Base-by-base conservation (phyloP, 1,139 yeast genomes). In the Zygosaccharomyces pseudobailii region DNA sequence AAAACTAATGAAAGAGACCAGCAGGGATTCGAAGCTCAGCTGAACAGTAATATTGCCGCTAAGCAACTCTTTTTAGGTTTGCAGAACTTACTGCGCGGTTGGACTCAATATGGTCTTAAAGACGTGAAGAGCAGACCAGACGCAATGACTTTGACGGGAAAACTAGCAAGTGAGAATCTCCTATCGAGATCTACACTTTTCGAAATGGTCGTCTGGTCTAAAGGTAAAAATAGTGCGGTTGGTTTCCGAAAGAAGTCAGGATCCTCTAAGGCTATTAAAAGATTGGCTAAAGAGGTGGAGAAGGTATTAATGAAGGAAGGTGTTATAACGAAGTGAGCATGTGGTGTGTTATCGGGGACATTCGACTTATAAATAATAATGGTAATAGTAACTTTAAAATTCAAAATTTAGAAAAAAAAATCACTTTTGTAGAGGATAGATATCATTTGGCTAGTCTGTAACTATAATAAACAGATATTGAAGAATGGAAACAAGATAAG, bases 101-200 rank as follows among this genome's bases (percentile, higher is more conserved):
- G 92, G 92, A 75, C 80, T 13, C 79, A 78, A 54, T 84, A 84
- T 59, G 90, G 92, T 6, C 68, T 84, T 60, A 79, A 76, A 56
- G 75, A 79, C 50, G 72, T 84, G 52, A 70, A 69, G 41, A 69
- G 77, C 45, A 77, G 75, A 56, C 70, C 72, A 35, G 66, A 71
- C n/a, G 68, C 71, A 6, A 67, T 69, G 55, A 71, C 71, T 33
- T 73, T 84, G 34, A 75, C 76, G 21, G 90, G 88, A 41, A 73
- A 78, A 20, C 75, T 84, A 39, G 72, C 87, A 1, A 80, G 77
- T 54, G 71, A 75, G 52, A 84, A 84, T 64, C 72, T 83, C 1
- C 70, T 84, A 58, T 78, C 83, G 44, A 80, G 80, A 66, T 76
- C 84, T 43, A 82, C 88, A 56, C 75, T 76, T 55, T 83, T 84